phyloP scores from a whole-genome alignment of 352 stramenopile species.

The Phytophthora pluvialis region DNA sequence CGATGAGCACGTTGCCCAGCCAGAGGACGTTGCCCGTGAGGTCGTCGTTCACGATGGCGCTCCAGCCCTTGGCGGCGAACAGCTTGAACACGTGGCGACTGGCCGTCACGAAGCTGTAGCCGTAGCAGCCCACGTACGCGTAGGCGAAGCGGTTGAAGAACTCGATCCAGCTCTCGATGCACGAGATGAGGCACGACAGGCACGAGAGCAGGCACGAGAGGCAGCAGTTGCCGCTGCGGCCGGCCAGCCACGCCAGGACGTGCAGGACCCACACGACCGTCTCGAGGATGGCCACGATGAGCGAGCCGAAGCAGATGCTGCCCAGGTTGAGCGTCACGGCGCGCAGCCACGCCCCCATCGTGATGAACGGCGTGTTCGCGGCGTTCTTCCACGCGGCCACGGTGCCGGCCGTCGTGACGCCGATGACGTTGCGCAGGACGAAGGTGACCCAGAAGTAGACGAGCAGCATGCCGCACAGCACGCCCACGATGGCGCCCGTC shows the following conservation, averaged over 20 bases:
- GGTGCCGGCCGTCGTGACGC: conserved; percentile 88
- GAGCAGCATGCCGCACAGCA: conserved; percentile 90
- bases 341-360: conserved; percentile 75
- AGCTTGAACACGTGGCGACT: conserved; percentile 83
- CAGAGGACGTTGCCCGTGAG: conserved; percentile 88
- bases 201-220: conserved; percentile 70
- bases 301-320: conserved; percentile 93
- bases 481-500: conserved; percentile 58
- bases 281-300: conserved; percentile 93
- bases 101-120: conserved; percentile 83
- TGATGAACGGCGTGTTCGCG: conserved; percentile 74
- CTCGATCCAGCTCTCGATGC: conserved; percentile 86
- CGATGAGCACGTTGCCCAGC: conserved; percentile 82
- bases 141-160: conserved; percentile 93
- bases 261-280: conserved; percentile 73
- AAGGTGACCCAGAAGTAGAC: conserved; percentile 93
- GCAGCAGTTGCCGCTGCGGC: conserved; percentile 77
- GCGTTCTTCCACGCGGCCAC: conserved; percentile 92
- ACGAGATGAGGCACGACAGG: conserved; percentile 78
- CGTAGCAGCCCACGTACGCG: conserved; percentile 88
- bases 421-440: conserved; percentile 90
- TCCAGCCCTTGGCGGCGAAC: conserved; percentile 85
- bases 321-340: conserved; percentile 91
- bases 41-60: conserved; percentile 90
- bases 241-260: conserved; percentile 66